A percentile compares a stretch with the other conserved stretches of the same genome.
Conservation (phyloP, 2,329 filamentous ascomycete species). For the Biscogniauxia mediterranea region DNA sequence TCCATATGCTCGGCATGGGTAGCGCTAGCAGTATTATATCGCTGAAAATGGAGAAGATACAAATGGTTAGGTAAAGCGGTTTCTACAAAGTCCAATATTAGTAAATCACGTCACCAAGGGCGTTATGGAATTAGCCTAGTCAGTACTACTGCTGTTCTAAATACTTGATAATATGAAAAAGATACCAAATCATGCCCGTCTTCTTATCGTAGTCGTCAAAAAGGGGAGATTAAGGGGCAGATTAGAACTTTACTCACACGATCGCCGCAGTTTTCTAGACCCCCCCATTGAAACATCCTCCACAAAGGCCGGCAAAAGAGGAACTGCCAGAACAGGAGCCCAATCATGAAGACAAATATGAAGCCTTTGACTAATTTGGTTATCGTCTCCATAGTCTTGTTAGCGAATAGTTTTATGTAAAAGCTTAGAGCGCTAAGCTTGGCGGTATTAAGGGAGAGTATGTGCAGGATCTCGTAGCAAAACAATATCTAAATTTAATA, state of each 20-base stretch:
- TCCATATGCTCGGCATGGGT: constrained; percentile 19
- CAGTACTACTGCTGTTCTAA: background rate
- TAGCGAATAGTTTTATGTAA: constrained; percentile 18
- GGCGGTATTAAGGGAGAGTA: constrained; percentile 18
- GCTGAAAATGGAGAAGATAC: constrained; percentile 20
- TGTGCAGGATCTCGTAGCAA: constrained; percentile 20
- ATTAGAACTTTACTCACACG: constrained; percentile 12
- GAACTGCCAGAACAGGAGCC: constrained; percentile 21
- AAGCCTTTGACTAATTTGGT: constrained; percentile 9
- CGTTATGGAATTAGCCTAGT: background rate
- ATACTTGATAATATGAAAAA: background rate
- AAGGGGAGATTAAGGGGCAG: background rate
- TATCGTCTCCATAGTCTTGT: constrained; percentile 7
- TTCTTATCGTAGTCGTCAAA: background rate
- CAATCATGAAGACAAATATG: constrained; percentile 11
- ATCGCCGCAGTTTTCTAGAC: constrained; percentile 21
- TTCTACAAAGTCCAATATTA: background rate
- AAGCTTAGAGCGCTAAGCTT: constrained; percentile 23
- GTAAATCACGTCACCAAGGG: background rate
- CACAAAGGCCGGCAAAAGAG: constrained; percentile 19
- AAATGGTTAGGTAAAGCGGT: constrained; percentile 7
- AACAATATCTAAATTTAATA: constrained; percentile 16
- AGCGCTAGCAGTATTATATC: constrained; percentile 17
- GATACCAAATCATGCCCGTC: background rate
- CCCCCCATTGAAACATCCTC: constrained; percentile 20